A percentile compares a stretch with the other conserved stretches of the same genome.
Conservation (phyloP, 495 filamentous ascomycete genomes). For the Neurospora sublineolata region DNA sequence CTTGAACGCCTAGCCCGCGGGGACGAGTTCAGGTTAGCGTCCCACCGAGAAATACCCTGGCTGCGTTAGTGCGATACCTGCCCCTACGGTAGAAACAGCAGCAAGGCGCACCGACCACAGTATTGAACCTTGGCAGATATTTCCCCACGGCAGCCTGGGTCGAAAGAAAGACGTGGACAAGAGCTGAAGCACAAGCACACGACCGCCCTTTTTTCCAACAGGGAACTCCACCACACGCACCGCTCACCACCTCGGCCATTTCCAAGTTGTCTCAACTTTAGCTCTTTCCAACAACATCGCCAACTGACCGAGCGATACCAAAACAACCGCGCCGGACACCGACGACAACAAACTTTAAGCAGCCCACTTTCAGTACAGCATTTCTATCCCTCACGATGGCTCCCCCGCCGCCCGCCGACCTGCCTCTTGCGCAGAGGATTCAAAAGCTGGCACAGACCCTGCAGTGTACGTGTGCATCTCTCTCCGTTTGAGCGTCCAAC, state of each 20-base stretch:
- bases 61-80: background rate
- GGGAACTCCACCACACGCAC: background rate
- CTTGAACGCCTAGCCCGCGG: background rate
- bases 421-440: constrained; percentile 65
- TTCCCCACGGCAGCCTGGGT: background rate
- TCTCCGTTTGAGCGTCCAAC: constrained; percentile 3
- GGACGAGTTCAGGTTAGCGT: background rate
- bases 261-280: background rate
- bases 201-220: background rate
- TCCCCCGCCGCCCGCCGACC: constrained; percentile 59
- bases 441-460: constrained; percentile 71
- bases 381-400: constrained; percentile 49
- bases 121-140: background rate
- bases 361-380: background rate
- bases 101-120: background rate
- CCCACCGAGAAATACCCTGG: background rate
- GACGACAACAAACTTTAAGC: background rate
- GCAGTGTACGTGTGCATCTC: constrained; percentile 55
- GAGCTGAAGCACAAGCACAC: background rate
- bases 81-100: background rate
- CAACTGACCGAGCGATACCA: background rate
- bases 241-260: background rate
- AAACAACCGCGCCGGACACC: background rate
- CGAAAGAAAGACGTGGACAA: background rate
- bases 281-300: background rate